phyloP scores from a whole-genome alignment of 257 asterid species.

The Nyctanthes arbortristis region DNA sequence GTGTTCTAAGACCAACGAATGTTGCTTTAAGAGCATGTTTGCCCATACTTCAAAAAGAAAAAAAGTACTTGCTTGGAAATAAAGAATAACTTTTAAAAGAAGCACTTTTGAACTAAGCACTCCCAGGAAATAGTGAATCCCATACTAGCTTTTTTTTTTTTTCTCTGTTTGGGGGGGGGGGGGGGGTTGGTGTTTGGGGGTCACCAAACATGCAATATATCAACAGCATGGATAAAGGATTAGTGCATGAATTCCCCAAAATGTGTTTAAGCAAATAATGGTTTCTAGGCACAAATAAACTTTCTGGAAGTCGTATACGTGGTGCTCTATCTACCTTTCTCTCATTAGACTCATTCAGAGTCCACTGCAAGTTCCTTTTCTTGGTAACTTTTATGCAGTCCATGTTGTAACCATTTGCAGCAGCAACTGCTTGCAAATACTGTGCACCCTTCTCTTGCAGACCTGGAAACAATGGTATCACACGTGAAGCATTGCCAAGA shows the following conservation, averaged over 20 bases:
- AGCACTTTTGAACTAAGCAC: not conserved
- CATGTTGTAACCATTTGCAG: slow-evolving; percentile 65
- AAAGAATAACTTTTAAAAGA: too few species aligned
- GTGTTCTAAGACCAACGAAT: slow-evolving; percentile 15
- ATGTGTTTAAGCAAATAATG: too few species aligned
- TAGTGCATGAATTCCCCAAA: too few species aligned
- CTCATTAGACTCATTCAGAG: slow-evolving; percentile 46
- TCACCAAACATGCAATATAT: too few species aligned
- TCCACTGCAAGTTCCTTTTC: slow-evolving; percentile 42
- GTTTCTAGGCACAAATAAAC: too few species aligned
- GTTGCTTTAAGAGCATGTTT: slow-evolving; percentile 5
- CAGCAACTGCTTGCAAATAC: slow-evolving; percentile 64
- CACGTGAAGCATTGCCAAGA: slow-evolving; percentile 62
- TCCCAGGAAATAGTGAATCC: too few species aligned
- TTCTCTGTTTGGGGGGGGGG: too few species aligned
- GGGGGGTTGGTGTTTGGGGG: too few species aligned
- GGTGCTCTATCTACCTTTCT: slow-evolving; percentile 50
- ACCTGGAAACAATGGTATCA: slow-evolving; percentile 81
- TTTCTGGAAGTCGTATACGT: slow-evolving; percentile 8
- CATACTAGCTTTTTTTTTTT: too few species aligned
- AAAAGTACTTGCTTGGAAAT: not conserved
- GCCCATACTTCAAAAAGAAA: not conserved
- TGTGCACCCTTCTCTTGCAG: slow-evolving; percentile 59
- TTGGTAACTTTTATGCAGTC: slow-evolving; percentile 53
- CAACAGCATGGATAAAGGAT: too few species aligned